These are phyloP conservation scores for Deinandra increscens DNA, from an alignment of 129 eudicot genomes.

Conservation along the genomic window DNA sequence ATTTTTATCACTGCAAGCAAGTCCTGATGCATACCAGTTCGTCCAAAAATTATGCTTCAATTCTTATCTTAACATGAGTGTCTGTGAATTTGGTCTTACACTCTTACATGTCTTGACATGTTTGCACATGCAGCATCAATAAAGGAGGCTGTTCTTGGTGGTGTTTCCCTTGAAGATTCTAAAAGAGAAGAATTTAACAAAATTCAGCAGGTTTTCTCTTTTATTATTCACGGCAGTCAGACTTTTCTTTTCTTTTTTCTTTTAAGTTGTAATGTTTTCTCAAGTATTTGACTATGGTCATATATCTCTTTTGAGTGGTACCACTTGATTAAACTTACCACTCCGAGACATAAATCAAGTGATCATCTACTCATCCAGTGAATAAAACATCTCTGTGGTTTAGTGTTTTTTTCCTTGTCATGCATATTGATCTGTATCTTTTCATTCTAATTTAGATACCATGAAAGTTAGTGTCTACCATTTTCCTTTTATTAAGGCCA, in stretches of 20 bases:
- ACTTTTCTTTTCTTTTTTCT: neutral
- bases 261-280: neutral
- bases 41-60: neutral
- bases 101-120: slow-evolving; percentile 12
- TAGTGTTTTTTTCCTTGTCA: slow-evolving; percentile 8
- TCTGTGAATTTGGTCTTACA: slow-evolving; percentile 6
- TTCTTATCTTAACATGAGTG: neutral
- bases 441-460: neutral
- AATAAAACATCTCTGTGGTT: neutral
- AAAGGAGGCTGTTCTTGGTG: slow-evolving; percentile 93
- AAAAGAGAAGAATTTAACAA: slow-evolving; percentile 86
- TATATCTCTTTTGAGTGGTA: neutral
- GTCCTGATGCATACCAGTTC: slow-evolving; percentile 10
- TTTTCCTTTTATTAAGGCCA: neutral
- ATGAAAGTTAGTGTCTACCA: neutral
- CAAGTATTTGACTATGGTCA: neutral
- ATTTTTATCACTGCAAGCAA: slow-evolving; percentile 15
- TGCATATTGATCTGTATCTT: neutral
- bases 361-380: neutral
- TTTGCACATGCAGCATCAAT: slow-evolving; percentile 65
- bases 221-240: neutral
- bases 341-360: neutral
- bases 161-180: slow-evolving; percentile 92
- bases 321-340: neutral
- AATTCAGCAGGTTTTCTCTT: slow-evolving; percentile 69